Conservation (phyloP, 2,329 filamentous ascomycete species). For the Corynespora cassiicola region DNA sequence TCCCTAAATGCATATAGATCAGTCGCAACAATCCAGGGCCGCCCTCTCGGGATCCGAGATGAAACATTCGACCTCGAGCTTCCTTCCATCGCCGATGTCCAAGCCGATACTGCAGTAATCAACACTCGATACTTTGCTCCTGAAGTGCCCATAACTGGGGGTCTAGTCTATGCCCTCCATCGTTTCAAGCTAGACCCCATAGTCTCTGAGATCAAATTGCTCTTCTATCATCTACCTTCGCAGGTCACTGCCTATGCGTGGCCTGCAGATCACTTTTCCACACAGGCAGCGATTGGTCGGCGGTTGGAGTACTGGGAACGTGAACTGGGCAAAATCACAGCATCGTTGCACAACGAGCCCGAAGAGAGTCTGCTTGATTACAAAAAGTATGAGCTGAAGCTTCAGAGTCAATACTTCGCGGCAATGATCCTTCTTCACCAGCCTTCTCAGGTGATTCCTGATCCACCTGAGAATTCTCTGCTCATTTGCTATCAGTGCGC, state of each 20-base stretch:
- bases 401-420: slow-evolving; percentile 42
- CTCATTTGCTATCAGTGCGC: slow-evolving; percentile 38
- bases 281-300: slow-evolving; percentile 22
- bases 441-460: slow-evolving; percentile 43
- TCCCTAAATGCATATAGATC: slow-evolving; percentile 25
- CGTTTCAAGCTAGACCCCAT: slow-evolving; percentile 33
- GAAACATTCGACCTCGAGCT: slow-evolving; percentile 45
- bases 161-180: slow-evolving; percentile 25
- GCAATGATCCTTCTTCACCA: slow-evolving; percentile 45
- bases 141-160: slow-evolving; percentile 12
- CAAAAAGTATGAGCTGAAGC: slow-evolving; percentile 29
- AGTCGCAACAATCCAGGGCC: slow-evolving; percentile 47
- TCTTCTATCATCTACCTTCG: slow-evolving; percentile 33
- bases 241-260: slow-evolving; percentile 20
- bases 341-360: not conserved
- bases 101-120: slow-evolving; percentile 4
- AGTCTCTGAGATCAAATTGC: slow-evolving; percentile 34
- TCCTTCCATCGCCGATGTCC: slow-evolving; percentile 14
- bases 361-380: slow-evolving; percentile 13
- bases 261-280: slow-evolving; percentile 18
- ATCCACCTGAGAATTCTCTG: slow-evolving; percentile 35
- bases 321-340: slow-evolving; percentile 10
- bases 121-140: slow-evolving; percentile 8
- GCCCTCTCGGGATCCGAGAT: slow-evolving; percentile 46
- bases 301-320: slow-evolving; percentile 28